These are phyloP conservation scores for Epichloe sp. DNA, from an alignment of 2,329 filamentous ascomycete genomes.

Conservation along the genomic window DNA sequence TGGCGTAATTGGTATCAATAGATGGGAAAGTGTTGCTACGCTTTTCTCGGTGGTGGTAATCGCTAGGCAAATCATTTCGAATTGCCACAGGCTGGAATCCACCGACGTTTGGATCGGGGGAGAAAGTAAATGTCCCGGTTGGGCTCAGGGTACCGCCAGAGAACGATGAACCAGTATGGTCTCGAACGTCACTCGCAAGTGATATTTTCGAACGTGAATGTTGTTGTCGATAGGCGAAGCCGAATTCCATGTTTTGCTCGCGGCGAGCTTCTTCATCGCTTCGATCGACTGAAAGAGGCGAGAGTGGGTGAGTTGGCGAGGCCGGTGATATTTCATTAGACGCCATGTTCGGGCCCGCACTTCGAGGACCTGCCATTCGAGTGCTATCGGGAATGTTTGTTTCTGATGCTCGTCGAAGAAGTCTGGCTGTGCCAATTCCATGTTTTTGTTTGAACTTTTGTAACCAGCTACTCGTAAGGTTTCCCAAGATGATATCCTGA, in stretches of 20 bases:
- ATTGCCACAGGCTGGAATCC: conserved; percentile 39
- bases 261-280: conserved; percentile 55
- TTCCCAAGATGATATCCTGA: conserved; percentile 57
- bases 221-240: conserved; percentile 20
- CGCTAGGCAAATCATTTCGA: conserved; percentile 24
- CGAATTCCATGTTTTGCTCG: conserved; percentile 21
- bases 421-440: conserved; percentile 35
- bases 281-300: conserved; percentile 55
- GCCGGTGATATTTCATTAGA: conserved; percentile 52
- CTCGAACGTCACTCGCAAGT: conserved; percentile 18
- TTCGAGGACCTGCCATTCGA: conserved; percentile 28
- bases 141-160: conserved; percentile 62
- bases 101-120: conserved; percentile 60
- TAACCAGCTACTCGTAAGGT: conserved; percentile 66
- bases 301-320: conserved; percentile 53
- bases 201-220: conserved; percentile 23
- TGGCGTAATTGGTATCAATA: conserved; percentile 47
- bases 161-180: conserved; percentile 43
- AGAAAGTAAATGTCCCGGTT: conserved; percentile 60
- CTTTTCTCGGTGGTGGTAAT: conserved; percentile 54
- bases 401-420: conserved; percentile 46
- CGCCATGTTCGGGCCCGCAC: conserved; percentile 25
- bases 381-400: conserved; percentile 59
- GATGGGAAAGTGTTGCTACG: conserved; percentile 79
- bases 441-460: conserved; percentile 95